Conservation (phyloP, 2,329 filamentous ascomycete species). For the Plenodomus biglobosus region DNA sequence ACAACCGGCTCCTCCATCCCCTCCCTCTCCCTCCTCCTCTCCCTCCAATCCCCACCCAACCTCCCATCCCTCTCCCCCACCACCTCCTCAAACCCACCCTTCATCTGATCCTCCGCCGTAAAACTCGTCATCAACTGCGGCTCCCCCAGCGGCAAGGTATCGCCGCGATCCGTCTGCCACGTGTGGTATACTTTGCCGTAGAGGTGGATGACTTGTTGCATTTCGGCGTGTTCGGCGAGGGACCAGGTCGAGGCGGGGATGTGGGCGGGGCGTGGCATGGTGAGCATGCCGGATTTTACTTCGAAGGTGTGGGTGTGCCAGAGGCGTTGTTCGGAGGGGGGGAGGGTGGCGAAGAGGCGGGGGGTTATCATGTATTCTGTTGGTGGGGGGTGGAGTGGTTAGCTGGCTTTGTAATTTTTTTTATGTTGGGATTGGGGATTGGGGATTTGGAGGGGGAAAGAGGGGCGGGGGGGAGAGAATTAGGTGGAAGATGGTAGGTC, state of each 20-base stretch:
- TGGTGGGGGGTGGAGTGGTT: too few relatives aligned
- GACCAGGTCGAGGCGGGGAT: conserved; percentile 69
- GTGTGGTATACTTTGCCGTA: conserved; percentile 87
- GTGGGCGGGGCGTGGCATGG: conserved; percentile 65
- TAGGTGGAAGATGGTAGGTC: neutral
- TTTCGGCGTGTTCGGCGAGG: conserved; percentile 73
- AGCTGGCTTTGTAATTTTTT: neutral
- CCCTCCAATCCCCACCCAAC: conserved; percentile 55
- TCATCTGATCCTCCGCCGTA: conserved; percentile 53
- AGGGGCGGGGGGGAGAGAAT: too few relatives aligned
- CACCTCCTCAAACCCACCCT: conserved; percentile 47
- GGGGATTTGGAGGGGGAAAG: too few relatives aligned
- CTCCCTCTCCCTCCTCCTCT: conserved; percentile 57
- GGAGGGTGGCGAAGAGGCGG: conserved; percentile 66
- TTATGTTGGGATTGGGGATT: neutral
- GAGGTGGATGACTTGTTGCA: conserved; percentile 71
- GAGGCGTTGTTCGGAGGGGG: conserved; percentile 66
- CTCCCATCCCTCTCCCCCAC: conserved; percentile 56
- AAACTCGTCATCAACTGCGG: conserved; percentile 68
- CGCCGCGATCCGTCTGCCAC: conserved; percentile 80
- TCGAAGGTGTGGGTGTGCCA: conserved; percentile 81
- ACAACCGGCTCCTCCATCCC: conserved; percentile 55
- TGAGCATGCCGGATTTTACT: conserved; percentile 76
- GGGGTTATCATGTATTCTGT: conserved; percentile 85
- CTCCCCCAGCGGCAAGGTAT: conserved; percentile 62